phyloP scores from a whole-genome alignment of 2,329 filamentous ascomycete species.

The Colletotrichum paranaense region DNA sequence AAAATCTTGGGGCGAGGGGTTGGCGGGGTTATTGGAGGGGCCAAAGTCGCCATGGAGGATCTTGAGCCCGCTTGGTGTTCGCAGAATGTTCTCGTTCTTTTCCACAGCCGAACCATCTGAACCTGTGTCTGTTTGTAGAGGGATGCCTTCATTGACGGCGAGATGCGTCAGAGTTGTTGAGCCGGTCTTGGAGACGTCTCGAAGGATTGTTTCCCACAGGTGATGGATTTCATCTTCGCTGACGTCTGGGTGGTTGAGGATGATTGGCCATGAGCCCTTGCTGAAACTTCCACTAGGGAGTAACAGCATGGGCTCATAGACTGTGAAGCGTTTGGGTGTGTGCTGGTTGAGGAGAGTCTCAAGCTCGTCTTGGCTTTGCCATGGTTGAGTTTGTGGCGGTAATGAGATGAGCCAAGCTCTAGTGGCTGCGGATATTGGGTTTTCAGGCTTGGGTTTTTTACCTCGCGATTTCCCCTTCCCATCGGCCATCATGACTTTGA shows the following conservation, averaged over 20 bases:
- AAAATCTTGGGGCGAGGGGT: conserved; percentile 65
- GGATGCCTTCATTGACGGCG: conserved; percentile 72
- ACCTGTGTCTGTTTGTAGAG: conserved; percentile 48
- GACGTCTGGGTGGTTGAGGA: conserved; percentile 44
- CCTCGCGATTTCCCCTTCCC: conserved; percentile 33
- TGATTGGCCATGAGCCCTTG: conserved; percentile 50
- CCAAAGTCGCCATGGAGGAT: conserved; percentile 84
- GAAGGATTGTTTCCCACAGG: conserved; percentile 64
- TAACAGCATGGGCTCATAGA: conserved; percentile 71
- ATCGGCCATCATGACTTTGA: neutral
- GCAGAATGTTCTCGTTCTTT: conserved; percentile 73
- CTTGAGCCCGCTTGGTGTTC: conserved; percentile 76
- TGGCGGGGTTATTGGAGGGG: conserved; percentile 44
- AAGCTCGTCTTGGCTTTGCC: conserved; percentile 30
- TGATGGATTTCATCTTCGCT: conserved; percentile 39
- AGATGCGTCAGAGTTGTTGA: conserved; percentile 63
- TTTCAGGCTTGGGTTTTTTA: conserved; percentile 44
- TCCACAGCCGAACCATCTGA: conserved; percentile 2
- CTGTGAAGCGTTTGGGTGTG: conserved; percentile 68
- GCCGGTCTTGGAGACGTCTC: conserved; percentile 54
- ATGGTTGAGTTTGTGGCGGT: conserved; percentile 33
- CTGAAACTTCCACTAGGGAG: conserved; percentile 70
- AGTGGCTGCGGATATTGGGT: conserved; percentile 50
- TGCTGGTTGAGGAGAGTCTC: conserved; percentile 49
- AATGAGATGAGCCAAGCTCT: conserved; percentile 47